phyloP scores from a whole-genome alignment of 2,329 filamentous ascomycete species.

The Ceratocystis variospora region DNA sequence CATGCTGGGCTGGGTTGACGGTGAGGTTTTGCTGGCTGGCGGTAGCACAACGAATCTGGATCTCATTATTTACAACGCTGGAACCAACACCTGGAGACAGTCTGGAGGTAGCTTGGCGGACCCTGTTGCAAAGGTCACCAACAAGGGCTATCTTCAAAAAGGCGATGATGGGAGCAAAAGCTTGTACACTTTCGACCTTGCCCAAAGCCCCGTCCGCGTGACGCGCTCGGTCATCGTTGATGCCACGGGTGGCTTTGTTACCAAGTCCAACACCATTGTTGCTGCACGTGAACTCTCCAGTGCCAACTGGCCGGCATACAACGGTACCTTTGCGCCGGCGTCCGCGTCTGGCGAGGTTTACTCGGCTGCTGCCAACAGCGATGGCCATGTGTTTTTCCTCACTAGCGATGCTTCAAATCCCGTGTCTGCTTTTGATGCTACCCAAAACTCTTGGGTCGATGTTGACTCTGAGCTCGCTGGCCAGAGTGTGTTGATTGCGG shows the following conservation, averaged over 20 bases:
- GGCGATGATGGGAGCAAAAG: slow-evolving; percentile 66
- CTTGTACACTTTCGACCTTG: slow-evolving; percentile 65
- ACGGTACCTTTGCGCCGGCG: slow-evolving; percentile 56
- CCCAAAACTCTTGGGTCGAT: slow-evolving; percentile 65
- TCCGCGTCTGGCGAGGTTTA: slow-evolving; percentile 48
- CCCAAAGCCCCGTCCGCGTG: slow-evolving; percentile 59
- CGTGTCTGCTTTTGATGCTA: slow-evolving; percentile 63
- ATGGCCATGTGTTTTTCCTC: slow-evolving; percentile 61
- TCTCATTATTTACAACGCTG: slow-evolving; percentile 58
- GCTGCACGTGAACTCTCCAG: slow-evolving; percentile 35
- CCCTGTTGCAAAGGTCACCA: slow-evolving; percentile 44
- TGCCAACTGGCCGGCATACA: slow-evolving; percentile 63
- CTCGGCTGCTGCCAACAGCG: slow-evolving; percentile 52
- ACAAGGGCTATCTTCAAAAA: slow-evolving; percentile 51
- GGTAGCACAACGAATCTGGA: slow-evolving; percentile 47
- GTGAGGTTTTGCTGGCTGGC: slow-evolving; percentile 59
- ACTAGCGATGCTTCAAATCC: slow-evolving; percentile 56
- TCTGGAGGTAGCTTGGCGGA: slow-evolving; percentile 50
- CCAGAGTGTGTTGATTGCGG: slow-evolving; percentile 28
- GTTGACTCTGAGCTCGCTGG: slow-evolving; percentile 47
- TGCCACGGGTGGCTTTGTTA: slow-evolving; percentile 41
- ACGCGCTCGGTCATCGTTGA: slow-evolving; percentile 54
- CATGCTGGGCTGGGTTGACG: slow-evolving; percentile 59
- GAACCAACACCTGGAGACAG: slow-evolving; percentile 47
- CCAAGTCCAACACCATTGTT: slow-evolving; percentile 32